These are phyloP conservation scores for Dorcoceras hygrometricum DNA, from an alignment of 257 asterid species.

Conservation along the genomic window DNA sequence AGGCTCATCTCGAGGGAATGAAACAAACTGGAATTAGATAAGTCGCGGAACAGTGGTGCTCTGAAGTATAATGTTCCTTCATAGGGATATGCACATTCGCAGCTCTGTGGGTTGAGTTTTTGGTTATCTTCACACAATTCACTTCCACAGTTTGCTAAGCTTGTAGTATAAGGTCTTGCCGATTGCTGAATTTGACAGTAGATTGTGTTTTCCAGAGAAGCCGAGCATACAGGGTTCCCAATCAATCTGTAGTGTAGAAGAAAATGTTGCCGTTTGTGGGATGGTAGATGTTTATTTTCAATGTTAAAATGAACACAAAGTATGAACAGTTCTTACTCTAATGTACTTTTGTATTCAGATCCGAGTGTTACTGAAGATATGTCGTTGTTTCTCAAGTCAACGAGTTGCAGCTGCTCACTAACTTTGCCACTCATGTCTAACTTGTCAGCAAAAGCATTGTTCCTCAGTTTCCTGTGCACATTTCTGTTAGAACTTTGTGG, in stretches of 20 bases:
- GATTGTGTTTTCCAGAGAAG: constrained; percentile 57
- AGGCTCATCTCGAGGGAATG: constrained; percentile 87
- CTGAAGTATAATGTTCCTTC: constrained; percentile 87
- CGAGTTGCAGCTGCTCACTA: constrained; percentile 63
- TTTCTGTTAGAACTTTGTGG: not conserved
- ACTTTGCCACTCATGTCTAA: constrained; percentile 64
- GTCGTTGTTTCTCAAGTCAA: constrained; percentile 76
- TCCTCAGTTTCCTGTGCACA: constrained; percentile 67
- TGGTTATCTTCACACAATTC: constrained; percentile 58
- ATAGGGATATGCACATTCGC: constrained; percentile 84
- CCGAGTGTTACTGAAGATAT: constrained; percentile 75
- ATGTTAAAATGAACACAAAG: not conserved
- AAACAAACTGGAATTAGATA: constrained; percentile 67
- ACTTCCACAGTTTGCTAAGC: constrained; percentile 79
- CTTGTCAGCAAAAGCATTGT: constrained; percentile 69
- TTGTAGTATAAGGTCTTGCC: constrained; percentile 76
- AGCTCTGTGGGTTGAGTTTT: constrained; percentile 83
- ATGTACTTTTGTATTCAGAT: constrained; percentile 56
- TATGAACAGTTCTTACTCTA: constrained; percentile 50
- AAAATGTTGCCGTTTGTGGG: not conserved
- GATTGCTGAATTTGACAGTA: constrained; percentile 82
- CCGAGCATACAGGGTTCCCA: constrained; percentile 85
- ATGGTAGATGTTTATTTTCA: not conserved
- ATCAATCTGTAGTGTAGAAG: constrained; percentile 50
- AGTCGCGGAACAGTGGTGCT: constrained; percentile 82